A percentile compares a stretch with the other conserved stretches of the same genome.
Conservation (phyloP, 441 rosid genomes). For the Arabidopsis hybrid region DNA sequence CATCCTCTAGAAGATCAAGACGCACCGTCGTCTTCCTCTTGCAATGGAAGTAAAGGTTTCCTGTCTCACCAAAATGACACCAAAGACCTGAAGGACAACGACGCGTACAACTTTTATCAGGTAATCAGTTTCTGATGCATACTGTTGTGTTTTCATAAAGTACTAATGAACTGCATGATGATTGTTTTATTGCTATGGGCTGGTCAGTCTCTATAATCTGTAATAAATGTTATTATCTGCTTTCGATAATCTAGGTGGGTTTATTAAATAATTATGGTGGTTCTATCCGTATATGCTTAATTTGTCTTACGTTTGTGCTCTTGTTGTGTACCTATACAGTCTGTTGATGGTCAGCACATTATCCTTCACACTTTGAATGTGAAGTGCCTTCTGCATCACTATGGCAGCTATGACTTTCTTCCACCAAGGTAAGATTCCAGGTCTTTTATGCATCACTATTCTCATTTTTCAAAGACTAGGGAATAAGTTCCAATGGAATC, state of each 20-base stretch:
- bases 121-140: slow-evolving; percentile 50
- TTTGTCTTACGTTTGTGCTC: slow-evolving; percentile 26
- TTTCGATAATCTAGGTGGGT: slow-evolving; percentile 11
- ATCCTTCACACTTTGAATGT: slow-evolving; percentile 87
- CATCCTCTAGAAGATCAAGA: slow-evolving; percentile 53
- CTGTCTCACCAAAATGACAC: slow-evolving; percentile 46
- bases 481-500: background rate
- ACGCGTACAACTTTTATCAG: slow-evolving; percentile 88
- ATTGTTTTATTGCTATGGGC: background rate
- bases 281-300: background rate
- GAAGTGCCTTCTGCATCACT: slow-evolving; percentile 91
- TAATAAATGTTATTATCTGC: slow-evolving; percentile 6
- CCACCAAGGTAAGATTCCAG: slow-evolving; percentile 73
- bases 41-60: slow-evolving; percentile 52
- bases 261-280: background rate
- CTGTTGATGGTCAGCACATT: slow-evolving; percentile 90
- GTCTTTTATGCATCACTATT: background rate
- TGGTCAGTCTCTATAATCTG: background rate
- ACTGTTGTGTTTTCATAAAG: slow-evolving; percentile 11
- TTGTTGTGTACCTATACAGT: slow-evolving; percentile 60
- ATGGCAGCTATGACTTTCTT: slow-evolving; percentile 80
- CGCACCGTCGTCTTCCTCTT: slow-evolving; percentile 48
- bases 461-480: slow-evolving; percentile 8
- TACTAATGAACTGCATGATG: slow-evolving; percentile 23
- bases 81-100: slow-evolving; percentile 59